These are phyloP conservation scores for Lasiodiplodia citricola DNA, from an alignment of 2,329 filamentous ascomycete species.

Conservation along the genomic window DNA sequence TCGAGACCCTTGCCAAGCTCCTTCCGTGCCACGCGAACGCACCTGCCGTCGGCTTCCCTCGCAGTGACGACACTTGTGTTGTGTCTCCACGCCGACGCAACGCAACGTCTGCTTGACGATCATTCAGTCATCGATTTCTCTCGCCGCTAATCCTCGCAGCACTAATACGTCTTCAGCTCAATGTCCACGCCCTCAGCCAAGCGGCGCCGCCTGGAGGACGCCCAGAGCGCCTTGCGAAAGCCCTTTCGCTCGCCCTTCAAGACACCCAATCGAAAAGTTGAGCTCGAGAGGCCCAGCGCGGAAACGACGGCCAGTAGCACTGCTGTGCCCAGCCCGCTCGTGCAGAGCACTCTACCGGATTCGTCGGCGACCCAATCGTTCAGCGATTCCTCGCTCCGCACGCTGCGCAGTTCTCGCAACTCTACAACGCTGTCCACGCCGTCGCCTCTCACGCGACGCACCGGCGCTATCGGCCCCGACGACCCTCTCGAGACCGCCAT, in stretches of 20 bases:
- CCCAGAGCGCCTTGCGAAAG: slow-evolving; percentile 65
- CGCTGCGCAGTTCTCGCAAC: slow-evolving; percentile 23
- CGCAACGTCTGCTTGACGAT: slow-evolving; percentile 4
- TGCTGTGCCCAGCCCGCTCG: slow-evolving; percentile 16
- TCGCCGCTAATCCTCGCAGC: slow-evolving; percentile 16
- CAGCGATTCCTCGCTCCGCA: slow-evolving; percentile 38
- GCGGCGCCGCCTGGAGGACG: slow-evolving; percentile 66
- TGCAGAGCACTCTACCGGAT: slow-evolving; percentile 10
- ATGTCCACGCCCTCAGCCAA: slow-evolving; percentile 63
- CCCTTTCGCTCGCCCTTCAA: slow-evolving; percentile 75
- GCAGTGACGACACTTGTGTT: not conserved
- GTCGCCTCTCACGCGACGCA: slow-evolving; percentile 23
- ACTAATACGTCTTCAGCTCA: slow-evolving; percentile 17
- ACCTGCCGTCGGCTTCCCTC: not conserved
- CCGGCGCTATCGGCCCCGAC: not conserved
- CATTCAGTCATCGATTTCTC: slow-evolving; percentile 5
- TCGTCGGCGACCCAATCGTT: slow-evolving; percentile 1
- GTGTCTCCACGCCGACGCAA: not conserved
- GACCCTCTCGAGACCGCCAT: slow-evolving; percentile 14
- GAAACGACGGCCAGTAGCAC: slow-evolving; percentile 11
- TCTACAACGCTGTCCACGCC: slow-evolving; percentile 27
- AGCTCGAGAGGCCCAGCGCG: slow-evolving; percentile 6
- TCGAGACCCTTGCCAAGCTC: not conserved
- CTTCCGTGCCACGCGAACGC: not conserved
- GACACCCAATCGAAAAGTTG: slow-evolving; percentile 36